Base-by-base conservation (phyloP, 441 rosid species). In the Populus hybrid region DNA sequence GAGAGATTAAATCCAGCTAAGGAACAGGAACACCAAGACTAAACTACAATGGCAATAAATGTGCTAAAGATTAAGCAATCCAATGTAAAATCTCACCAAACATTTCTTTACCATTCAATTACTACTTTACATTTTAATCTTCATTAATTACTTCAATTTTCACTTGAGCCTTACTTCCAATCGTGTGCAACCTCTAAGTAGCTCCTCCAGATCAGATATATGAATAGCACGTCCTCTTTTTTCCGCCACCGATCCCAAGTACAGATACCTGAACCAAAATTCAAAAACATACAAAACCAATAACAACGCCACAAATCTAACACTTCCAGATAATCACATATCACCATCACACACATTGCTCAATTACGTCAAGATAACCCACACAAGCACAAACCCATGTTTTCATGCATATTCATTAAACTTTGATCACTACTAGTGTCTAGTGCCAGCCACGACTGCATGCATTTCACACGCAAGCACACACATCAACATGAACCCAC, bases 191-290 rank as follows among this genome's bases (percentile, higher is more conserved):
- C 97, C 93, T 75, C 81, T 79, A 2, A 93, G 93, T 80, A 93
- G 87, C 82, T 88, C 94, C 88, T 93, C 95, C 79, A 93, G 88
- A 76, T 91, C 98, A 80, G 86, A 84, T 38, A 87, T 84, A 83
- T 79, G 91, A 86, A 92, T 81, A 23, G 90, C 85, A 21, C 90
- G 87, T 71, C 95, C 94, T 80, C 94, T 83, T 83, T 91, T 92
- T 76, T 93, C 98, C 16, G 93, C 95, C 64, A 91, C 93, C 2
- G 97, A 91, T 71, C 95, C 97, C 88, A 95, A 84, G 88, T 85
- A 89, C 67, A 95, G 88, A 59, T 84, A 85, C 89, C 97, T 95
- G 83, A 81, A 83, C 11, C 73, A 78, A 83, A 80, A 74, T 32
- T n/a, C 23, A n/a, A 20, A 59, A 16, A 76, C 75, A 81, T 21